A percentile compares a stretch with the other conserved stretches of the same genome.
Conservation (phyloP, 2,329 filamentous ascomycete species). For the Alternaria gaisen region DNA sequence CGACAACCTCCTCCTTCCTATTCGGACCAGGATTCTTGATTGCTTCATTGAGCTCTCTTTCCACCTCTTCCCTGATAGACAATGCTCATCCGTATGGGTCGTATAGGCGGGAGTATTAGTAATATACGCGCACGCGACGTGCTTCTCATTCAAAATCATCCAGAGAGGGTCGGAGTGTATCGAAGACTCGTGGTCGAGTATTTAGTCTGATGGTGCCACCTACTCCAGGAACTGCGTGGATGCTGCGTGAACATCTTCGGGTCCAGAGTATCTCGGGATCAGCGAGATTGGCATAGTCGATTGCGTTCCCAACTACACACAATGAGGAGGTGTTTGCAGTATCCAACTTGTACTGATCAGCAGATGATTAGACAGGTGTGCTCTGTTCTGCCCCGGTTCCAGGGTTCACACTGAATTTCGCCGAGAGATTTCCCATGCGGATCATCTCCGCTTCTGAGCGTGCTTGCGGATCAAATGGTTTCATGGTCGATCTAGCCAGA, state of each 20-base stretch:
- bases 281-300: background rate
- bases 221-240: too few relatives aligned
- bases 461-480: background rate
- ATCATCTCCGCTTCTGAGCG: background rate
- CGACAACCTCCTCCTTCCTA: background rate
- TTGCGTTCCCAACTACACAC: background rate
- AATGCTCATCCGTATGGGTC: too few relatives aligned
- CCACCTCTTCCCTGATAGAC: too few relatives aligned
- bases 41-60: background rate
- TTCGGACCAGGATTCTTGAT: background rate
- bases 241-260: too few relatives aligned
- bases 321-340: background rate
- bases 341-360: background rate
- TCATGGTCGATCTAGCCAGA: background rate
- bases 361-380: background rate
- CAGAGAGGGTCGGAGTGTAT: too few relatives aligned
- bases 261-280: too few relatives aligned
- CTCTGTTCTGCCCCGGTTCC: background rate
- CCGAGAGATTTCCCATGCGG: background rate
- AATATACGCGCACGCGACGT: too few relatives aligned
- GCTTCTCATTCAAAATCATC: too few relatives aligned
- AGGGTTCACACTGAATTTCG: background rate
- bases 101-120: too few relatives aligned
- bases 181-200: too few relatives aligned
- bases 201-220: too few relatives aligned